Evolutionary conservation across 2,329 filamentous ascomycete genomes (phyloP), one percentile per base, ranked within the genome.

Genomic region (Lasiodiplodia sp.): DNA sequence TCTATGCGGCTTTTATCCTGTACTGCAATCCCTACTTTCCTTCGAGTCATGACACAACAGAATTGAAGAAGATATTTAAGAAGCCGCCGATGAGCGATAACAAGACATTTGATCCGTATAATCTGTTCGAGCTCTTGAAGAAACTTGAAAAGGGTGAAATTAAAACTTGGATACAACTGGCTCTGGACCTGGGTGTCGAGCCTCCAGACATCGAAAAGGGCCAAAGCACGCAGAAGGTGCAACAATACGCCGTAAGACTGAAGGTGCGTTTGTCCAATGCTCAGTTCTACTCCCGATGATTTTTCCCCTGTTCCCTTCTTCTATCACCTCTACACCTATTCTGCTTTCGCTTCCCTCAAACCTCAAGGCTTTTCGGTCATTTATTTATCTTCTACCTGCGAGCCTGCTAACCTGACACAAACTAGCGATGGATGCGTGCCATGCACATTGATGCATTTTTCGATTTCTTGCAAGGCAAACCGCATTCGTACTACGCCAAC

Each of bases 371-470:
- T 21, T 47, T 21, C 8, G 8, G 14, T 47, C 14, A 4, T 47
- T 47, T 21, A 2, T 47, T 21, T 18, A 21, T 47, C n/a, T 3
- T 47, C 44, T 47, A n/a, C n/a, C n/a, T n/a, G n/a, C 21, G 44
- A 47, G 44, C n/a, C 47, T 5, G 28, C 31, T 49, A 18, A 23
- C 6, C 58, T 64, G 44, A 56, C 58, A 14, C 16, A 2, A 25
- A 8, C 49, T 74, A 92, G 92, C 90, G 95, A 76, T 97, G 94
- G 94, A 96, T 97, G 92, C 93, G 93, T 77, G 94, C 94, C 5
- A 95, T 97, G 91, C 94, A 97, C 78, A 89, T 97, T 65, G 93
- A 97, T 83, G 92, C 93, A 12, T 97, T 97, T 78, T 97, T 97
- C 75, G 93, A 97, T 77, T 97, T 93, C 77, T 87, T 96, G 23